Percentiles rank a stretch among this genome's conserved stretches.
Conservation (phyloP, 1,284 basidiomycete genomes). For the Ceratobasidium sp. region DNA sequence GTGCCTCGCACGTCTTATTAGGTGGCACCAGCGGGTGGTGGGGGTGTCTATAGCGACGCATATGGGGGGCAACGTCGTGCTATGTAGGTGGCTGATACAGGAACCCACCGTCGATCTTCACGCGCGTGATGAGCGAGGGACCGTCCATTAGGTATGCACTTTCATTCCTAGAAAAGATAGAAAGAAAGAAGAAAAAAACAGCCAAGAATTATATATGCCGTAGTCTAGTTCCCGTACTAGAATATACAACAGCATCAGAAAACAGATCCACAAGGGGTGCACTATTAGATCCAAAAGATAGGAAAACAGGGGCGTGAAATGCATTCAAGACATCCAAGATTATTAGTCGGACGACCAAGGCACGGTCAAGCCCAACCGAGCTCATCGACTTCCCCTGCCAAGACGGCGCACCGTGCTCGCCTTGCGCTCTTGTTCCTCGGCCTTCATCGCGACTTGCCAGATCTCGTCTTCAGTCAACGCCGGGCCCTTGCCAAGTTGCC, state of each 20-base stretch:
- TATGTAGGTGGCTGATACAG: too few relatives aligned
- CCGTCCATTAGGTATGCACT: too few relatives aligned
- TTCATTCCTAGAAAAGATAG: too few relatives aligned
- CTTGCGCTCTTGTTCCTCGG: slow-evolving; percentile 40
- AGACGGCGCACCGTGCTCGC: slow-evolving; percentile 28
- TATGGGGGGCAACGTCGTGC: too few relatives aligned
- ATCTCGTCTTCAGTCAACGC: slow-evolving; percentile 44
- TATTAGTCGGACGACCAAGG: not conserved
- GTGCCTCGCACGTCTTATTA: too few relatives aligned
- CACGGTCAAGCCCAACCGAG: not conserved
- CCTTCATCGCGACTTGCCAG: slow-evolving; percentile 42
- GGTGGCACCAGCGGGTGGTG: too few relatives aligned
- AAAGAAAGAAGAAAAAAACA: too few relatives aligned
- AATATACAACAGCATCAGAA: not conserved
- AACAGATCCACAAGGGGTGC: not conserved
- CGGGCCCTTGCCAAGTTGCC: slow-evolving; percentile 36
- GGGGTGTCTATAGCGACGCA: too few relatives aligned
- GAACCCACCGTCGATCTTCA: too few relatives aligned
- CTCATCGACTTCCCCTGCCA: slow-evolving; percentile 43
- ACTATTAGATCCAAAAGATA: slow-evolving; percentile 5
- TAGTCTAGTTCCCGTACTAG: not conserved
- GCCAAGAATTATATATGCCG: too few relatives aligned
- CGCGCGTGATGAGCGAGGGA: too few relatives aligned
- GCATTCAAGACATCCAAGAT: too few relatives aligned
- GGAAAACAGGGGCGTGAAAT: not conserved